Percentiles rank a stretch among this genome's conserved stretches.
Evolutionary conservation across 2,329 filamentous ascomycete species (phyloP).

Genomic region (Cytospora chrysosperma): DNA sequence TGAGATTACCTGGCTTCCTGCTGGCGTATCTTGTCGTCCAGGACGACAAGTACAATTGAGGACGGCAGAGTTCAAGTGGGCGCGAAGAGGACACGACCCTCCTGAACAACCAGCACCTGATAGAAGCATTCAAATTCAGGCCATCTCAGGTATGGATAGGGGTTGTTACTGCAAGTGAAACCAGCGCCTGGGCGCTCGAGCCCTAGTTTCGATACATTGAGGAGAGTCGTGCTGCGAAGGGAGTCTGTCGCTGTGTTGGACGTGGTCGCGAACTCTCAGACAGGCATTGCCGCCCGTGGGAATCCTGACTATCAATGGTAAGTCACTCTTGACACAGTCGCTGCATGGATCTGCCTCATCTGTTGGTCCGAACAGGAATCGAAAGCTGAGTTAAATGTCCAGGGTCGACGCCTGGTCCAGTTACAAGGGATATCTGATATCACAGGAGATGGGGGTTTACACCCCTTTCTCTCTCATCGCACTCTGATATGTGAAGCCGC

Average conservation of each 20-base stretch:
- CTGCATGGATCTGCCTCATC: neutral
- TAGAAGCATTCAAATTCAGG: slow-evolving; percentile 39
- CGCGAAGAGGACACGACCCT: slow-evolving; percentile 33
- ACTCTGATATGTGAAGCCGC: slow-evolving; percentile 5
- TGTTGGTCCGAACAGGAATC: neutral
- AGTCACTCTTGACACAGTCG: neutral
- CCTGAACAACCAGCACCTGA: slow-evolving; percentile 40
- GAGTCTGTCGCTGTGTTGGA: slow-evolving; percentile 1
- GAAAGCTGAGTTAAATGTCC: neutral
- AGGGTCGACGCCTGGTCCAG: neutral
- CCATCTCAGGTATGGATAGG: slow-evolving; percentile 47
- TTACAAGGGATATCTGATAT: neutral
- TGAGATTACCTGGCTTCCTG: slow-evolving; percentile 61
- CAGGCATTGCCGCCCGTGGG: neutral
- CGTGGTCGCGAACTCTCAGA: neutral
- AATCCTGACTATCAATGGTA: slow-evolving; percentile 7
- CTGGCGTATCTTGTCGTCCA: slow-evolving; percentile 56
- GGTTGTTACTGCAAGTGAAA: slow-evolving; percentile 41
- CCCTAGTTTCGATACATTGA: slow-evolving; percentile 45
- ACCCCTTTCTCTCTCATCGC: neutral
- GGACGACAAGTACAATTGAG: slow-evolving; percentile 42
- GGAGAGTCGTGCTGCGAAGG: slow-evolving; percentile 6
- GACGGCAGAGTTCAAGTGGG: slow-evolving; percentile 37
- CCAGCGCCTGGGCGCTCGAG: slow-evolving; percentile 48
- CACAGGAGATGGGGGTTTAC: slow-evolving; percentile 1